phyloP scores from a whole-genome alignment of 1,284 basidiomycete genomes.

The Microbotryum silenes-acaulis region DNA sequence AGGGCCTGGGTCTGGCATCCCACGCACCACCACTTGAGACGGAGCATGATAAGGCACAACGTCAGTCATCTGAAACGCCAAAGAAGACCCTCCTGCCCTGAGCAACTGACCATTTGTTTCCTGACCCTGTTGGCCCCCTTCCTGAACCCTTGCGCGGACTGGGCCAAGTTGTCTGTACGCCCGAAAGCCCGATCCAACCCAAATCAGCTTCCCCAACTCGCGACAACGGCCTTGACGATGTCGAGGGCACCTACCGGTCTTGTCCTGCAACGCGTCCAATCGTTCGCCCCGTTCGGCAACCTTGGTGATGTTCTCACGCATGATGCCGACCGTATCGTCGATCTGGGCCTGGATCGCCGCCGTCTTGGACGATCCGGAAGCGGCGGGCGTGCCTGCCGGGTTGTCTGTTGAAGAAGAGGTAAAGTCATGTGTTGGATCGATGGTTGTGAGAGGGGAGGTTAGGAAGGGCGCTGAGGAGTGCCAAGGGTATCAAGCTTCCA shows the following conservation, averaged over 20 bases:
- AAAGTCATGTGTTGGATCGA: conserved; percentile 8
- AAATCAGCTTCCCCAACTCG: neutral
- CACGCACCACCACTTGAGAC: conserved; percentile 25
- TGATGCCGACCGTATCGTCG: conserved; percentile 89
- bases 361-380: conserved; percentile 49
- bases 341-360: conserved; percentile 89
- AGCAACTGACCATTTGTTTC: conserved; percentile 66
- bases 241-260: conserved; percentile 66
- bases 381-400: neutral
- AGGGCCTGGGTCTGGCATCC: neutral
- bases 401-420: neutral
- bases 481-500: neutral
- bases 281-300: conserved; percentile 92
- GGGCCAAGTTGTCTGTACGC: conserved; percentile 80
- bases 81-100: conserved; percentile 4
- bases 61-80: neutral
- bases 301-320: conserved; percentile 95
- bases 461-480: neutral
- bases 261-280: conserved; percentile 89
- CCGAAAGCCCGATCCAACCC: neutral
- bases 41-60: neutral
- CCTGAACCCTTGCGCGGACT: conserved; percentile 98
- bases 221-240: conserved; percentile 4
- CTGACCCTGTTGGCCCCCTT: conserved; percentile 93
- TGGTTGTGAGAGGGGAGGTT: conserved; percentile 6